Base-by-base conservation (phyloP, 2,329 filamentous ascomycete species). In the Beauveria sp. region DNA sequence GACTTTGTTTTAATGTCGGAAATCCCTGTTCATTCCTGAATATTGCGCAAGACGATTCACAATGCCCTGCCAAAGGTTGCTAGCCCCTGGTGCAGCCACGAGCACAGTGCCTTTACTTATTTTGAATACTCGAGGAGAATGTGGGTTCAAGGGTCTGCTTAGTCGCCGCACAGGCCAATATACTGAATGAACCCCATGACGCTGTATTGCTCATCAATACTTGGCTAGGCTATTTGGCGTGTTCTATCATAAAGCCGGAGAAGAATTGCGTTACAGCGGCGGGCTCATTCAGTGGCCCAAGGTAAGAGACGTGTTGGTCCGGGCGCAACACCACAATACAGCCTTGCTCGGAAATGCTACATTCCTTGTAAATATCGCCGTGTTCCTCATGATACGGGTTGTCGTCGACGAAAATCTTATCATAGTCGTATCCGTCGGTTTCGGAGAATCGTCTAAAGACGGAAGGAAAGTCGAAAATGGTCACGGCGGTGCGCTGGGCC, bases 281-380 rank as follows among this genome's bases (percentile, higher is more conserved):
- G 42, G 75, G 72, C 38, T 74, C 72, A 24, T 76, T 72, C 22
- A 79, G 63, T 18, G 73, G 70, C 1, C 73, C 73, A 1, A 78
- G 65, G 67, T 73, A 75, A 1, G 70, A 79, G 38, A 90, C 81
- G 71, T 90, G 86, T 68, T 88, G 85, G 74, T 91, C 88, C 2
- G 88, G 88, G 54, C 88, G 72, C 2, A 86, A 74, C 1, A 86
- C 74, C 0, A 88, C 80, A 4, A 85, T 73, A 63, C 82, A 85
- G 0, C 87, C 87, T 22, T 72, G 71, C 58, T 80, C 74, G 20
- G 65, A 69, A 65, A 91, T 75, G 0, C 85, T 87, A 62, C 86
- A 87, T 3, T 77, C 78, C 61, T 79, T 74, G 67, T 89, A 84
- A 0, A 78, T 76, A 9, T 76, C 28, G 0, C 80, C 80, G 58